Percentiles rank a stretch among this genome's conserved stretches.
These are phyloP conservation scores for Eruca vesicaria DNA, from an alignment of 441 rosid species.

Conservation along the genomic window DNA sequence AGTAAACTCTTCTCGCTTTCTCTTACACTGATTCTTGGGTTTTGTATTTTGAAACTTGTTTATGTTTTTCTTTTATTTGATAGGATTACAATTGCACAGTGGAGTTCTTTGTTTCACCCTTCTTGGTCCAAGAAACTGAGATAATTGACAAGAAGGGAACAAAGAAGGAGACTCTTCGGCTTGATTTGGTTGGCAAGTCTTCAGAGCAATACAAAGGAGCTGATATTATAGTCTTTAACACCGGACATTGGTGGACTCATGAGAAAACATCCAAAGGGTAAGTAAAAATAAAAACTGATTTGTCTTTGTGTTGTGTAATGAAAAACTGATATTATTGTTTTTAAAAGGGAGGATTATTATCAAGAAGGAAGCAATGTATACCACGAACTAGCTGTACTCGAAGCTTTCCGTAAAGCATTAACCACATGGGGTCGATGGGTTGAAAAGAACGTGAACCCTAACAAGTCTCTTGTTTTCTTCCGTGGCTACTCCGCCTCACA, in stretches of 20 bases:
- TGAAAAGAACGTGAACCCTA: slow-evolving; percentile 54
- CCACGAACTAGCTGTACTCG: slow-evolving; percentile 50
- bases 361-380: slow-evolving; percentile 68
- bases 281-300: neutral
- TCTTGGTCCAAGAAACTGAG: slow-evolving; percentile 67
- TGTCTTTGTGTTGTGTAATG: slow-evolving; percentile 3
- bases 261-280: slow-evolving; percentile 74
- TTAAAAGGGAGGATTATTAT: slow-evolving; percentile 56
- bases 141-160: slow-evolving; percentile 39
- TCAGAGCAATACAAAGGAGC: slow-evolving; percentile 59
- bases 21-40: neutral
- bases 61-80: neutral
- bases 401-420: slow-evolving; percentile 67
- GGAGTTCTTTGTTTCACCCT: slow-evolving; percentile 68
- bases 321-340: neutral
- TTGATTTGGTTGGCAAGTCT: slow-evolving; percentile 57
- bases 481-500: slow-evolving; percentile 70
- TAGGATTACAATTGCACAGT: slow-evolving; percentile 75
- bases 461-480: slow-evolving; percentile 62
- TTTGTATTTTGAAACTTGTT: neutral
- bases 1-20: slow-evolving; percentile 24
- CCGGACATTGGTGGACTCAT: slow-evolving; percentile 95
- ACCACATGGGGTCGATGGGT: slow-evolving; percentile 81
- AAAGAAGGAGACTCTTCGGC: slow-evolving; percentile 60
- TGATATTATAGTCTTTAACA: slow-evolving; percentile 65